Evolutionary conservation across 768 basidiomycete species (phyloP).

Genomic region (Psilocybe azurescens): DNA sequence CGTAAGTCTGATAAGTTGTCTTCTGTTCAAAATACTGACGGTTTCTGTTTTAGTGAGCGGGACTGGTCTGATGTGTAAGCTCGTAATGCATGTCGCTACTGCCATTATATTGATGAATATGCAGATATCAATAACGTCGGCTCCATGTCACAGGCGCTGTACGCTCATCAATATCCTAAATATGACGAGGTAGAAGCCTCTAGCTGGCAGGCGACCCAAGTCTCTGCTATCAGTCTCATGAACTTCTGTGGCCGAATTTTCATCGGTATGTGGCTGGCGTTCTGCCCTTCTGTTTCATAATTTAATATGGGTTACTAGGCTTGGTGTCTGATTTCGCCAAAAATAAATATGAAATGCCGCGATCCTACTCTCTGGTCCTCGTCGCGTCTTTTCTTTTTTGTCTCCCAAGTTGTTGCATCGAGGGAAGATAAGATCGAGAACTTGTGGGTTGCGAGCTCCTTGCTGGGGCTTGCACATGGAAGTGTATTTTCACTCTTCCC

Average conservation of each 20-base stretch:
- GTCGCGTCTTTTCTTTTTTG: slow-evolving; percentile 68
- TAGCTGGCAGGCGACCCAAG: slow-evolving; percentile 83
- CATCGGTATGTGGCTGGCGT: slow-evolving; percentile 53
- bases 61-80: slow-evolving; percentile 83
- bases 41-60: slow-evolving; percentile 59
- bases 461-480: slow-evolving; percentile 75
- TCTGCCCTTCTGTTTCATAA: no score
- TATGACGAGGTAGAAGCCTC: slow-evolving; percentile 75
- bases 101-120: neutral
- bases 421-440: slow-evolving; percentile 57
- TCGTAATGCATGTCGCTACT: slow-evolving; percentile 29
- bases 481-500: slow-evolving; percentile 74
- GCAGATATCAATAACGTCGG: slow-evolving; percentile 90
- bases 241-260: slow-evolving; percentile 82
- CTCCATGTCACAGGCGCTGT: slow-evolving; percentile 68
- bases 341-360: slow-evolving; percentile 59
- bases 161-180: slow-evolving; percentile 58
- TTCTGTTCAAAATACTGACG: neutral
- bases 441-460: slow-evolving; percentile 65
- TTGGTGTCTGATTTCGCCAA: slow-evolving; percentile 71
- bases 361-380: slow-evolving; percentile 72
- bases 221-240: slow-evolving; percentile 80
- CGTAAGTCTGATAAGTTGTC: slow-evolving; percentile 43
- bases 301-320: slow-evolving; percentile 41
- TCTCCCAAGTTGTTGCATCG: slow-evolving; percentile 71